phyloP scores from a whole-genome alignment of 306 rosid species.

The Gynostemma pentaphyllum region DNA sequence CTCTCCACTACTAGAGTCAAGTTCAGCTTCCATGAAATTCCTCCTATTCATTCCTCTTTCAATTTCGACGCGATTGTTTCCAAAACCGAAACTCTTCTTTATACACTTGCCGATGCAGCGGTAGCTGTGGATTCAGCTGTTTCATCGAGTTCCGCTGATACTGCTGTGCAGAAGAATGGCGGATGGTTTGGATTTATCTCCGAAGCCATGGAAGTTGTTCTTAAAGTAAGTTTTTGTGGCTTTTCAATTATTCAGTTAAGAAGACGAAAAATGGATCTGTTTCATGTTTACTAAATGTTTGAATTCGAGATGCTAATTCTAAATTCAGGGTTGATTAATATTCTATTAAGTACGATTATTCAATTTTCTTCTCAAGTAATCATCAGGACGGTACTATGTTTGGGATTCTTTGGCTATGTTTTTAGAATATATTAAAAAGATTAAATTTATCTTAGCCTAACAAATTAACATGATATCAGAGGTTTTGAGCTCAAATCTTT shows the following conservation, averaged over 20 bases:
- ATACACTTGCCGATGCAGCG: slow-evolving; percentile 79
- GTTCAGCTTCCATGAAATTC: slow-evolving; percentile 69
- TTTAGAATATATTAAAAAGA: too few species aligned
- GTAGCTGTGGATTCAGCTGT: slow-evolving; percentile 44
- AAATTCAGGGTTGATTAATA: not conserved
- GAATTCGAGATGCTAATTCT: not conserved
- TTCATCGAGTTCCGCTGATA: slow-evolving; percentile 33
- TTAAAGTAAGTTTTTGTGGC: slow-evolving; percentile 40
- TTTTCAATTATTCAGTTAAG: not conserved
- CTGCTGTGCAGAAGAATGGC: slow-evolving; percentile 56
- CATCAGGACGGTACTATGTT: not conserved
- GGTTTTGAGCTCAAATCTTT: too few species aligned
- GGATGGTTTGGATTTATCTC: slow-evolving; percentile 97
- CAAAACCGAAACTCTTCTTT: slow-evolving; percentile 68
- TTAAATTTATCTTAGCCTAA: too few species aligned
- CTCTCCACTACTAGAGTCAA: slow-evolving; percentile 51
- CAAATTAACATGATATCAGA: too few species aligned
- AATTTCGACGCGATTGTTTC: slow-evolving; percentile 28
- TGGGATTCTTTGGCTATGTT: not conserved
- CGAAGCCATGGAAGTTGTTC: slow-evolving; percentile 79
- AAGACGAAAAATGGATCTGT: not conserved
- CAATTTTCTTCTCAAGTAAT: not conserved
- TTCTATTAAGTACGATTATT: not conserved
- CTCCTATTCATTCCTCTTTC: slow-evolving; percentile 43
- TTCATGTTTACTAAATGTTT: not conserved